Percentiles rank a stretch among this genome's conserved stretches.
These are phyloP conservation scores for Penicillium rolfsii DNA, from an alignment of 2,329 filamentous ascomycete genomes.

Conservation along the genomic window DNA sequence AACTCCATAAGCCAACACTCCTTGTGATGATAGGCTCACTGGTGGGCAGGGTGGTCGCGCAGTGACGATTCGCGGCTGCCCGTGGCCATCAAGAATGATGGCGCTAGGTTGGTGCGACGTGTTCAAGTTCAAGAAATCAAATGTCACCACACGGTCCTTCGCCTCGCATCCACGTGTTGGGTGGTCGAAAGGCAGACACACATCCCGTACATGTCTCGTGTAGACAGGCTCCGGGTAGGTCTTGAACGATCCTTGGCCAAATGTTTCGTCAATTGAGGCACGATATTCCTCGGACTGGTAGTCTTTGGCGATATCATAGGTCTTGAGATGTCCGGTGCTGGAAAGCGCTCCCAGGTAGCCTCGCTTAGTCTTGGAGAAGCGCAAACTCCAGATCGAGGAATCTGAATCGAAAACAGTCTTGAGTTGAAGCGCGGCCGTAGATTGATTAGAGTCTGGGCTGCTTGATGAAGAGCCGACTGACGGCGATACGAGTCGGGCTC, in stretches of 20 bases:
- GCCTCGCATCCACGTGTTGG: constrained; percentile 49
- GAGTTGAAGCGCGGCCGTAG: constrained; percentile 61
- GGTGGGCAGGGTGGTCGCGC: constrained; percentile 48
- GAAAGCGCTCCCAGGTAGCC: constrained; percentile 63
- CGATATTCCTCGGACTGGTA: constrained; percentile 46
- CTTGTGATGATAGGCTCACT: constrained; percentile 44
- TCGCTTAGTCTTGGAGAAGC: constrained; percentile 62
- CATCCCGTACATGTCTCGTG: constrained; percentile 51
- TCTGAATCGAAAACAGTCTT: constrained; percentile 57
- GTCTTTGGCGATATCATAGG: constrained; percentile 59
- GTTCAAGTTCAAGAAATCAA: constrained; percentile 61
- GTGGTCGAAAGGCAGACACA: constrained; percentile 52
- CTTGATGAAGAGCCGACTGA: constrained; percentile 37
- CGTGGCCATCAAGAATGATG: constrained; percentile 57
- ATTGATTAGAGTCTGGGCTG: constrained; percentile 38
- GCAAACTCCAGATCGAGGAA: constrained; percentile 63
- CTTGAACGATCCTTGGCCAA: constrained; percentile 45
- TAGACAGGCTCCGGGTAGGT: constrained; percentile 50
- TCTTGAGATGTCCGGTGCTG: constrained; percentile 62
- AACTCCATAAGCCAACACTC: constrained; percentile 38
- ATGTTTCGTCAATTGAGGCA: constrained; percentile 44
- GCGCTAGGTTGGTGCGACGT: constrained; percentile 54
- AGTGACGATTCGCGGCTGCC: constrained; percentile 54
- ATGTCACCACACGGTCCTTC: constrained; percentile 58
- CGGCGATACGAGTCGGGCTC: constrained; percentile 42